phyloP scores from a whole-genome alignment of 1,284 basidiomycete species.

The Tetrapyrgos nigripes region DNA sequence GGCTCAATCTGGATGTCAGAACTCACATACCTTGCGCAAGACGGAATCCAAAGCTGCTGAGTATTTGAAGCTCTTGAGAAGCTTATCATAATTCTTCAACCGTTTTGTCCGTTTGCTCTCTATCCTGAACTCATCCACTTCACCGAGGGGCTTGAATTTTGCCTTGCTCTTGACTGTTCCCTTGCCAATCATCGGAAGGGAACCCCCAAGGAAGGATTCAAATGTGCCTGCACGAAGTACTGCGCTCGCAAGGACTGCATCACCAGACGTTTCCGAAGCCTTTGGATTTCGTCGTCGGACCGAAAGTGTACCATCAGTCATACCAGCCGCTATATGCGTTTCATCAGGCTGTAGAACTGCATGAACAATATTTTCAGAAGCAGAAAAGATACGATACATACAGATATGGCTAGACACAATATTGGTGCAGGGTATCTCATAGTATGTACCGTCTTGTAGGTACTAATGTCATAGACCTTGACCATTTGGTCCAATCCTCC shows the following conservation, averaged over 20 bases:
- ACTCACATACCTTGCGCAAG: slow-evolving; percentile 71
- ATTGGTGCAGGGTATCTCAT: slow-evolving; percentile 98
- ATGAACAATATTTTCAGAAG: background rate
- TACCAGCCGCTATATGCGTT: slow-evolving; percentile 94
- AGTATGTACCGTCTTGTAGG: slow-evolving; percentile 96
- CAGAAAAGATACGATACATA: slow-evolving; percentile 44
- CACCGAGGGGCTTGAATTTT: slow-evolving; percentile 55
- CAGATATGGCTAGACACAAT: slow-evolving; percentile 90
- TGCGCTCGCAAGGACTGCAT: slow-evolving; percentile 45
- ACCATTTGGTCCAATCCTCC: slow-evolving; percentile 97
- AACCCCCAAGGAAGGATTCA: slow-evolving; percentile 75
- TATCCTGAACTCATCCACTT: slow-evolving; percentile 75
- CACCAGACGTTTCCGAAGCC: slow-evolving; percentile 59
- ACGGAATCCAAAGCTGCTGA: slow-evolving; percentile 93
- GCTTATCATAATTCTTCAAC: slow-evolving; percentile 88
- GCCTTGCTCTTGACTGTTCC: slow-evolving; percentile 61
- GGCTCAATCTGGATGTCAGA: background rate
- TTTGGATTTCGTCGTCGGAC: slow-evolving; percentile 86
- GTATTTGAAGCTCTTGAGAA: slow-evolving; percentile 95
- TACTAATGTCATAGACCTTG: slow-evolving; percentile 96
- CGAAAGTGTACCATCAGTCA: slow-evolving; percentile 96
- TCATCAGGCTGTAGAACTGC: slow-evolving; percentile 80
- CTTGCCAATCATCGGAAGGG: slow-evolving; percentile 60
- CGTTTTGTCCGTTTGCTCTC: slow-evolving; percentile 78
- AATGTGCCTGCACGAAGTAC: slow-evolving; percentile 68